Evolutionary conservation across 768 basidiomycete genomes (phyloP), one percentile per base, ranked within the genome.

Genomic region (Amanita rubescens): DNA sequence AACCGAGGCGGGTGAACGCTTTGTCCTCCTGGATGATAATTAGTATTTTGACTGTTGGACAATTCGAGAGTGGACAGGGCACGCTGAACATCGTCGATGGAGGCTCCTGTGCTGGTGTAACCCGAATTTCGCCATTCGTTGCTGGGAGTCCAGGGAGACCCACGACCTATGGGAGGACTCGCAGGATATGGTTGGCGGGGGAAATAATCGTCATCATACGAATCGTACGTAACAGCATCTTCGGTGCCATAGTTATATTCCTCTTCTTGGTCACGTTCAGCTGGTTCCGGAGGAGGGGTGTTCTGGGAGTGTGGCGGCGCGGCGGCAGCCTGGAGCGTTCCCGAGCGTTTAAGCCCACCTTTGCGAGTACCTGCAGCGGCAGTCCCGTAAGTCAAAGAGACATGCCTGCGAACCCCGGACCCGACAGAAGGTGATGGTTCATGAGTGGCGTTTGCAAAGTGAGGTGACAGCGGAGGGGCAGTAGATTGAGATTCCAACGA

Each of bases 41-140:
- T 65, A 20, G 48, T 51, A 54, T 63, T 64, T 6, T 58, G 60
- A 53, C 67, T 70, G 55, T 71, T 72, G 5, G 73, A 67, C 27
- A 91, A 69, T 59, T 90, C 88, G 51, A 92, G 72, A 32, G 78
- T 69, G 14, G 85, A 82, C 22, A 91, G 71, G 15, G 86, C 90
- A 38, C 82, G 80, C 59, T 85, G 79, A 14, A 91, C 82, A 51
- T 92, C 89, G 58, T 91, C 90, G 54, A 90, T 78, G 43, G 72
- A 71, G 10, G 66, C 53, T 49, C 67, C 69, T 56, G 61, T 72
- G 41, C 58, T 49, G 41, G 59, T 63, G 27, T 67, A 59, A 56
- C 70, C 55, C 42, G 62, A 55, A 42, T 53, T 57, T 47, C 79
- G 78, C 86, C 87, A 87, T 53, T 86, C 85, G 54, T 74, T 75